phyloP scores from a whole-genome alignment of 148 eudicot species.

The Vaccinium darrowii region DNA sequence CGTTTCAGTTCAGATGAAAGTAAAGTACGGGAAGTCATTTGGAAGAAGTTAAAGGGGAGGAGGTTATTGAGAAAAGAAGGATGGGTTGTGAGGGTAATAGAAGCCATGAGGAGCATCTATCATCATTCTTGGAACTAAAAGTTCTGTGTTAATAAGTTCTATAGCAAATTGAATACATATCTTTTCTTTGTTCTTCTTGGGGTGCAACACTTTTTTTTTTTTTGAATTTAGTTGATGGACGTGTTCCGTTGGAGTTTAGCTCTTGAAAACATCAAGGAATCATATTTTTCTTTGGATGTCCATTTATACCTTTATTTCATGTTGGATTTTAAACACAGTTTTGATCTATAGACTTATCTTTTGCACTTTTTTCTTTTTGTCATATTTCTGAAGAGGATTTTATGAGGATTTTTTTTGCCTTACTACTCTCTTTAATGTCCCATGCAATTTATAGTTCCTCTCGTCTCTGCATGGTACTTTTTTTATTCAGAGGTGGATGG shows the following conservation, averaged over 20 bases:
- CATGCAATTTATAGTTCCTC: constrained; percentile 5
- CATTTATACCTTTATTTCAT: not conserved
- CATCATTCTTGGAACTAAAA: not conserved
- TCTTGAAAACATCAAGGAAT: not conserved
- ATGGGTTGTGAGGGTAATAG: not conserved
- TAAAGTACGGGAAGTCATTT: not conserved
- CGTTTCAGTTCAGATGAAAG: not conserved
- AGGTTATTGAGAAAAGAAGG: not conserved
- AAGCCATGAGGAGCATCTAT: not conserved
- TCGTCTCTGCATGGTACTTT: constrained; percentile 1
- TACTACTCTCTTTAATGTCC: not conserved
- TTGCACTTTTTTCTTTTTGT: not conserved
- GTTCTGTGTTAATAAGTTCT: not conserved
- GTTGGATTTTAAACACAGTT: not conserved
- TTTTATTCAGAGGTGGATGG: constrained; percentile 8
- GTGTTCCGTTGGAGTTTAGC: not conserved
- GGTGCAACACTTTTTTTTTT: not conserved
- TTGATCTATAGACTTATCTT: not conserved
- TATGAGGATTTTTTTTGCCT: not conserved
- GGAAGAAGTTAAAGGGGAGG: not conserved
- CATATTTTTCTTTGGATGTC: not conserved
- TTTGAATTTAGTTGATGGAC: not conserved
- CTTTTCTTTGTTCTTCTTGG: not conserved
- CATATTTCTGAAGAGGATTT: not conserved
- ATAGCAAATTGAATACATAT: no score